phyloP scores from a whole-genome alignment of 345 rosid species.

The Theobroma cacao region DNA sequence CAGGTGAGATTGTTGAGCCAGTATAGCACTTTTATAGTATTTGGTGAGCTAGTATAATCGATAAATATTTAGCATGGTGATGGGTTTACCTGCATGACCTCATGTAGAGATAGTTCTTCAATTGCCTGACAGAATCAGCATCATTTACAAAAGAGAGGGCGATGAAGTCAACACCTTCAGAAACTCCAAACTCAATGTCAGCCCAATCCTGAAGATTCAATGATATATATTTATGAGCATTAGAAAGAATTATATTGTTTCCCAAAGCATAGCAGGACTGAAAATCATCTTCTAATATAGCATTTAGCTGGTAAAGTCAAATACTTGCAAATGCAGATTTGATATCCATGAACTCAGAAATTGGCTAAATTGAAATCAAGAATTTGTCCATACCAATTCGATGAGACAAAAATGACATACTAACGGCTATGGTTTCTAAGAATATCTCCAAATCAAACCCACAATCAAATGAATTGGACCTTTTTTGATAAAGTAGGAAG shows the following conservation, averaged over 20 bases:
- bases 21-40: not conserved
- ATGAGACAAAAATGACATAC: not conserved
- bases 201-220: conserved; percentile 55
- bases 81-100: conserved; percentile 53
- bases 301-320: not conserved
- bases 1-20: not conserved
- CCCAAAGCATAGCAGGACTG: not conserved
- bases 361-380: not conserved
- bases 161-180: conserved; percentile 64
- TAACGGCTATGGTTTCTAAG: not conserved
- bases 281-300: not conserved
- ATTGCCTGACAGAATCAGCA: conserved; percentile 46
- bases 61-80: not conserved
- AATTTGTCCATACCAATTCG: not conserved
- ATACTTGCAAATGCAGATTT: not conserved
- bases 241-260: not conserved
- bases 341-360: not conserved
- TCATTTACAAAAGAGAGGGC: conserved; percentile 64
- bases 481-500: conserved; percentile 58
- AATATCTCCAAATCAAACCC: not conserved
- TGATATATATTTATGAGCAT: not conserved
- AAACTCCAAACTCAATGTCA: conserved; percentile 56
- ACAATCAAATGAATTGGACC: conserved; percentile 30
- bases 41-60: not conserved
- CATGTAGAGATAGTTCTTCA: conserved; percentile 48